Evolutionary conservation across 2,329 filamentous ascomycete species (phyloP).

Genomic region (Triangularia verruculosa): DNA sequence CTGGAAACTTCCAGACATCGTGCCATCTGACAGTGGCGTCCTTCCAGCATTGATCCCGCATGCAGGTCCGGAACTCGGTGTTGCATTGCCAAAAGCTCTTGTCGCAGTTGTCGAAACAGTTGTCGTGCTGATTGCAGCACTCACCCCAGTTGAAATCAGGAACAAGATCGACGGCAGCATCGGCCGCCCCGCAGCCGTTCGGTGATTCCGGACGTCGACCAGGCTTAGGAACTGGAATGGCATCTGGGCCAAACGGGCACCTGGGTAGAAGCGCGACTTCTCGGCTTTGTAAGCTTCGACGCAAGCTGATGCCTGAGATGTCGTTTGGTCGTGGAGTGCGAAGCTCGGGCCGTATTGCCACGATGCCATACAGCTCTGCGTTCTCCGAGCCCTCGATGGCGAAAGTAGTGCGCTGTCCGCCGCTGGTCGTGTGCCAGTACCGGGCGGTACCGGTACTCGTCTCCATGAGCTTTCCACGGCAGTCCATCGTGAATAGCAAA

Average conservation of each 20-base stretch:
- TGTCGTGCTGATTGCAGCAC: conserved; percentile 14
- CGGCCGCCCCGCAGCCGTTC: conserved; percentile 8
- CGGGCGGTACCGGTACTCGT: neutral
- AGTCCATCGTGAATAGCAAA: conserved; percentile 9
- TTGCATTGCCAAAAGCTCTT: conserved; percentile 12
- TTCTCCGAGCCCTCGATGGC: neutral
- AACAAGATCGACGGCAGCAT: conserved; percentile 5
- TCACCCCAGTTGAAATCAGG: conserved; percentile 16
- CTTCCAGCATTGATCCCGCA: neutral
- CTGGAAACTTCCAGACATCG: conserved; percentile 7
- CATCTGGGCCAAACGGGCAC: neutral
- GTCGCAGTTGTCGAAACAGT: conserved; percentile 13
- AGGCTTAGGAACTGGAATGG: neutral
- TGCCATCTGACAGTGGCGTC: conserved; percentile 7
- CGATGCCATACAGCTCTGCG: neutral
- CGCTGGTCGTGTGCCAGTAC: conserved; percentile 1
- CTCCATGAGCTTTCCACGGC: conserved; percentile 1
- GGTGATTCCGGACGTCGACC: neutral
- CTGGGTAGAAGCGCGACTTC: neutral
- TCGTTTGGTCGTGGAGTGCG: neutral
- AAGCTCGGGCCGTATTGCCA: neutral
- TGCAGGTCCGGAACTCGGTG: conserved; percentile 9
- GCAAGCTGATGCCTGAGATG: neutral
- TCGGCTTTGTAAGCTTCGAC: neutral
- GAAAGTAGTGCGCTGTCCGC: neutral